phyloP scores from a whole-genome alignment of 2,329 filamentous ascomycete genomes.

The Neonectria faginata region DNA sequence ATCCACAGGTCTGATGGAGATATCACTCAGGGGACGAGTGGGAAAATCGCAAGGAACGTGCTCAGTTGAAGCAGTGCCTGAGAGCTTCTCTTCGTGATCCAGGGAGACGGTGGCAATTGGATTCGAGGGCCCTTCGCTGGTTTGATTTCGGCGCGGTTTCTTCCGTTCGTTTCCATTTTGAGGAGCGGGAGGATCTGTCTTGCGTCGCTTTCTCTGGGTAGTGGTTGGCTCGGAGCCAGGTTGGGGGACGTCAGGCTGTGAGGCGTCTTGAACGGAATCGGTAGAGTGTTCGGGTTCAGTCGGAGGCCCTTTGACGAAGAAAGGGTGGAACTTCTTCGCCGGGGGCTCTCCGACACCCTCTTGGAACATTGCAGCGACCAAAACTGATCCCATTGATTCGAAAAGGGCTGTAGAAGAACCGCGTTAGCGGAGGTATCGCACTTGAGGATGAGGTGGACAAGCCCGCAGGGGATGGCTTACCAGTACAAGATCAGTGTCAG shows the following conservation, averaged over 20 bases:
- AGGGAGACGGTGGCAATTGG: slow-evolving; percentile 27
- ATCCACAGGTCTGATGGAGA: slow-evolving; percentile 11
- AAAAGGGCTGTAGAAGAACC: slow-evolving; percentile 21
- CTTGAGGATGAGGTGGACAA: not conserved
- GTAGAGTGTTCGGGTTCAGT: slow-evolving; percentile 8
- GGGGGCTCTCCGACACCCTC: slow-evolving; percentile 51
- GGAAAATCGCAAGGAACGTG: slow-evolving; percentile 19
- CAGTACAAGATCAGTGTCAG: slow-evolving; percentile 30
- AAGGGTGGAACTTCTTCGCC: slow-evolving; percentile 65
- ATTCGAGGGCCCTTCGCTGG: slow-evolving; percentile 25
- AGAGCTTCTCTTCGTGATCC: slow-evolving; percentile 22
- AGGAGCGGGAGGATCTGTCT: slow-evolving; percentile 48
- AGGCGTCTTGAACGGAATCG: slow-evolving; percentile 17
- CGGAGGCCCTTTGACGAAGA: slow-evolving; percentile 56
- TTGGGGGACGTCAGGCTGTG: slow-evolving; percentile 12
- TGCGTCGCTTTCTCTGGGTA: slow-evolving; percentile 57
- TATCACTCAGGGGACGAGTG: slow-evolving; percentile 34
- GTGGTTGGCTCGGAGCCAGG: slow-evolving; percentile 43
- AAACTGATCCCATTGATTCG: slow-evolving; percentile 57
- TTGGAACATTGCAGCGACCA: slow-evolving; percentile 59
- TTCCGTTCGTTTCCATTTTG: slow-evolving; percentile 43
- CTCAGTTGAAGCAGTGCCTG: slow-evolving; percentile 21
- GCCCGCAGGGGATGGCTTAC: slow-evolving; percentile 10
- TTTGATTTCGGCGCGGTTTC: slow-evolving; percentile 44
- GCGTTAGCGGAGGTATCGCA: slow-evolving; percentile 16